Percentiles rank a stretch among this genome's conserved stretches.
phyloP scores from a whole-genome alignment of 2,329 filamentous ascomycete species.

The Myriosclerotinia scirpicola region DNA sequence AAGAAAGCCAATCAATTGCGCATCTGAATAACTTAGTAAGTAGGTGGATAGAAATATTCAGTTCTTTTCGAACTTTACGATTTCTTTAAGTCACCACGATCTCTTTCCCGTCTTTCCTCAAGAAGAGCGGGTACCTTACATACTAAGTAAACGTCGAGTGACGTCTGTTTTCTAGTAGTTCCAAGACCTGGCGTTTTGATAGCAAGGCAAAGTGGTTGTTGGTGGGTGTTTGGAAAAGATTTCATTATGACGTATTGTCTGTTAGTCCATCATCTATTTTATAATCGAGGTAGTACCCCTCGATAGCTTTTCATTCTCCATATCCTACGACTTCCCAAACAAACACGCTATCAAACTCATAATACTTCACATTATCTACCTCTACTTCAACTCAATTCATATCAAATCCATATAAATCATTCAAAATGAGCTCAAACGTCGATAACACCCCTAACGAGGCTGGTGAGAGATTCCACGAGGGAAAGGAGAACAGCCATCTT shows the following conservation, averaged over 20 bases:
- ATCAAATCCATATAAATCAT: background rate
- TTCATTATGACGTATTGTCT: slow-evolving; percentile 21
- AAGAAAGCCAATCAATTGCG: slow-evolving; percentile 7
- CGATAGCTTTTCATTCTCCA: background rate
- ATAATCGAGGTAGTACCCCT: background rate
- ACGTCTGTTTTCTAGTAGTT: slow-evolving; percentile 14
- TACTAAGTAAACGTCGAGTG: slow-evolving; percentile 6
- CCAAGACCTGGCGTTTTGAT: slow-evolving; percentile 11
- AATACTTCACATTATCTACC: background rate
- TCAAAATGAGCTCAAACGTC: slow-evolving; percentile 47
- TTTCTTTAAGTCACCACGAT: slow-evolving; percentile 6
- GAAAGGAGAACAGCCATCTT: slow-evolving; percentile 66
- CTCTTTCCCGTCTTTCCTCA: background rate
- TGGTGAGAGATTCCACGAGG: slow-evolving; percentile 74
- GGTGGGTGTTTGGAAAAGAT: background rate
- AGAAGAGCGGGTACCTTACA: slow-evolving; percentile 20
- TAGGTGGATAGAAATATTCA: slow-evolving; percentile 6
- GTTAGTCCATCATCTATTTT: slow-evolving; percentile 3
- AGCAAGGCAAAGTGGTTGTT: slow-evolving; percentile 5
- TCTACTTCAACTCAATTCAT: background rate
- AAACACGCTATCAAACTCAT: background rate
- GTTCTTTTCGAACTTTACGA: background rate
- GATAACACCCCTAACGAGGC: slow-evolving; percentile 71
- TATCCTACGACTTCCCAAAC: background rate
- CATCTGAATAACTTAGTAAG: background rate